phyloP scores from a whole-genome alignment of 1,139 yeast genomes.

The Yamadazyma epiphylla region DNA sequence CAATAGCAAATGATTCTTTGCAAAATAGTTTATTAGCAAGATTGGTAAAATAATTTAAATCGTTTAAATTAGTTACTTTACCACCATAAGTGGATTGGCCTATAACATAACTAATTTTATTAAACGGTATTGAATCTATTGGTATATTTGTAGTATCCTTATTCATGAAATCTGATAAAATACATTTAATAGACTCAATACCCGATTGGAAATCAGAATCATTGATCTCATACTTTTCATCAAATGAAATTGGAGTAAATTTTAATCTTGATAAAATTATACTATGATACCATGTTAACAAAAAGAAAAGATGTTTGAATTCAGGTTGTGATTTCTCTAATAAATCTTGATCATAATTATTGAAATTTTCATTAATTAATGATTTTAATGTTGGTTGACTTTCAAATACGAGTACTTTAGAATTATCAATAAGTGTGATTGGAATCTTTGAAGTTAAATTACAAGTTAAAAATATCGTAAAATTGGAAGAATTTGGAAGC shows the following conservation, averaged over 20 bases:
- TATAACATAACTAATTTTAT: constrained; percentile 45
- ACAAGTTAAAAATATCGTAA: constrained; percentile 61
- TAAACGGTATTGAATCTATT: constrained; percentile 57
- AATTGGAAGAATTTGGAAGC: constrained; percentile 18
- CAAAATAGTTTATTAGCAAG: constrained; percentile 26
- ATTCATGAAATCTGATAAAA: constrained; percentile 24
- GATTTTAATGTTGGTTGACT: constrained; percentile 57
- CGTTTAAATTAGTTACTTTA: constrained; percentile 51
- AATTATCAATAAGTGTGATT: constrained; percentile 41
- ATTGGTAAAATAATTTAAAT: constrained; percentile 27
- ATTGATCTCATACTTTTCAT: constrained; percentile 61
- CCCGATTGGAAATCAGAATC: constrained; percentile 70
- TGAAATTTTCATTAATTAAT: constrained; percentile 41
- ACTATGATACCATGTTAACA: constrained; percentile 70
- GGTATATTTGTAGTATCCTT: constrained; percentile 29
- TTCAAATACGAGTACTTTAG: constrained; percentile 57
- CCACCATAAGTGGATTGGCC: constrained; percentile 71
- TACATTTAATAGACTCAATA: constrained; percentile 37
- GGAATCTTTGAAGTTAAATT: constrained; percentile 51
- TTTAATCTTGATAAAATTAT: constrained; percentile 55
- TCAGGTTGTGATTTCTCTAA: constrained; percentile 35
- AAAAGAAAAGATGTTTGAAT: constrained; percentile 45
- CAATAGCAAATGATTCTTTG: constrained; percentile 20
- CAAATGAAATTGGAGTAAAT: constrained; percentile 62
- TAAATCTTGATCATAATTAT: constrained; percentile 17